These are phyloP conservation scores for Pseudogymnoascus sp. DNA, from an alignment of 2,329 filamentous ascomycete species.

Conservation along the genomic window DNA sequence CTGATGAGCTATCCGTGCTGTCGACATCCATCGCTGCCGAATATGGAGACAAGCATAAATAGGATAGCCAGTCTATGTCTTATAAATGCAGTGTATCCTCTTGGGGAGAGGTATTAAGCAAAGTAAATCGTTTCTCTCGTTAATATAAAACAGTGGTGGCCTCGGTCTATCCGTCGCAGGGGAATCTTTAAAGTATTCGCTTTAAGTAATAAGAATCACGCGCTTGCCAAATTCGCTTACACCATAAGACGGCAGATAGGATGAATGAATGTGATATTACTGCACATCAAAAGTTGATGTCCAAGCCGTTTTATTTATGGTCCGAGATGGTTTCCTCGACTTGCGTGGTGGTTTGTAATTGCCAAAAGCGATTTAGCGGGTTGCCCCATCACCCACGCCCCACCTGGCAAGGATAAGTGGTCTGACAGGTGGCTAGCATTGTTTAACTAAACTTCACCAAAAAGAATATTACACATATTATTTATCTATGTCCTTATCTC, in stretches of 20 bases:
- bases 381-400: neutral
- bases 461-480: neutral
- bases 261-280: neutral
- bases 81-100: neutral
- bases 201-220: neutral
- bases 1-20: neutral
- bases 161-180: neutral
- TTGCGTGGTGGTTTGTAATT: neutral
- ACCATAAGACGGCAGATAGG: neutral
- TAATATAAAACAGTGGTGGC: neutral
- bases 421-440: neutral
- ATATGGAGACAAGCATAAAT: neutral
- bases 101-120: neutral
- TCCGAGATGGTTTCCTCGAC: neutral
- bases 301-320: neutral
- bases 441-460: neutral
- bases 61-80: neutral
- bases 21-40: neutral
- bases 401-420: neutral
- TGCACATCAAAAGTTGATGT: neutral
- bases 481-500: neutral
- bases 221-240: neutral
- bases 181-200: neutral
- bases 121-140: neutral
- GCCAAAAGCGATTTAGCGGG: neutral